A percentile compares a stretch with the other conserved stretches of the same genome.
Conservation (phyloP, 352 stramenopile genomes). For the Globisporangium splendens region DNA sequence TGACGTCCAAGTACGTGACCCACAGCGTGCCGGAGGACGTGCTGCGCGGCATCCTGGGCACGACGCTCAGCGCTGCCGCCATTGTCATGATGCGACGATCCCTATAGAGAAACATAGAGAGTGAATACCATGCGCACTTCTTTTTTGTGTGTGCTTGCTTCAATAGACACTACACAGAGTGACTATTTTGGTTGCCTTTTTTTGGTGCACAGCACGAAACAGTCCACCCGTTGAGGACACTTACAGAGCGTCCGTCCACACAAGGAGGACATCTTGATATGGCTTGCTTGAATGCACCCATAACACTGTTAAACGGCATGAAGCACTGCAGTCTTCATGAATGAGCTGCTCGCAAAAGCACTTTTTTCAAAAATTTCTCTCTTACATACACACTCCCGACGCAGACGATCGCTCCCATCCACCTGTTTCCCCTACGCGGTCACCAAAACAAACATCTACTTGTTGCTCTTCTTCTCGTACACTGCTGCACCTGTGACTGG, state of each 20-base stretch:
- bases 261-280: too few relatives aligned
- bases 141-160: too few relatives aligned
- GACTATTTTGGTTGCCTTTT: too few relatives aligned
- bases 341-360: too few relatives aligned
- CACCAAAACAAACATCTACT: slow-evolving; percentile 22
- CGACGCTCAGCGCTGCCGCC: slow-evolving; percentile 62
- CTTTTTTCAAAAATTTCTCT: background rate
- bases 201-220: too few relatives aligned
- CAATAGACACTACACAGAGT: too few relatives aligned
- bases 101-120: slow-evolving; percentile 32
- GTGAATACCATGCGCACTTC: background rate
- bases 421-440: too few relatives aligned
- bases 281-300: too few relatives aligned
- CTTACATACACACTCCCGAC: slow-evolving; percentile 13
- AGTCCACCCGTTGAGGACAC: too few relatives aligned
- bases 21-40: slow-evolving; percentile 72
- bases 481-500: slow-evolving; percentile 49
- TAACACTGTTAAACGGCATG: too few relatives aligned
- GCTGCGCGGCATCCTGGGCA: slow-evolving; percentile 67
- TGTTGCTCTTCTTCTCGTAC: slow-evolving; percentile 86
- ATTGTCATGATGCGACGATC: slow-evolving; percentile 79
- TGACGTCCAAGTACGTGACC: slow-evolving; percentile 84
- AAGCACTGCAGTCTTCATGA: too few relatives aligned
- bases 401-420: background rate
- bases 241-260: too few relatives aligned